phyloP scores from a whole-genome alignment of 495 filamentous ascomycete species.

The Aspergillus olivimuriae region DNA sequence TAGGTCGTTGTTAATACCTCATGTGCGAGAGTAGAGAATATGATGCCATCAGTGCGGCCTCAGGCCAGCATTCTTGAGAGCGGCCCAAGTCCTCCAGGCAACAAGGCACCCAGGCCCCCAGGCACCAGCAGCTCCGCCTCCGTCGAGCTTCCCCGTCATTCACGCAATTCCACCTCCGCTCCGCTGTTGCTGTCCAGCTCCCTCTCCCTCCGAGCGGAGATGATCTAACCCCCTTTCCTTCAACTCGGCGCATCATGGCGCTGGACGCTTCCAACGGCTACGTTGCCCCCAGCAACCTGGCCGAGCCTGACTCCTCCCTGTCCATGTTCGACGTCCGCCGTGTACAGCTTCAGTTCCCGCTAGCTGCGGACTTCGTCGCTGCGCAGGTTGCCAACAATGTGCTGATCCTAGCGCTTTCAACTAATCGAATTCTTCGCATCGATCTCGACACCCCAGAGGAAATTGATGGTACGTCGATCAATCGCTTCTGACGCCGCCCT shows the following conservation, averaged over 20 bases:
- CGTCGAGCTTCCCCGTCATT: slow-evolving; percentile 4
- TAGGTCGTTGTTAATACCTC: no score
- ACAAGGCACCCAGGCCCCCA: slow-evolving; percentile 11
- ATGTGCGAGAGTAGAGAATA: no score
- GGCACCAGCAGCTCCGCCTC: slow-evolving; percentile 11
- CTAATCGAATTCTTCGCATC: slow-evolving; percentile 83
- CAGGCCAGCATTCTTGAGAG: no score
- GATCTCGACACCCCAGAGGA: slow-evolving; percentile 90
- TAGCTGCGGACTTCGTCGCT: slow-evolving; percentile 90
- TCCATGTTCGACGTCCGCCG: slow-evolving; percentile 90
- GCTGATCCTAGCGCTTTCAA: slow-evolving; percentile 80
- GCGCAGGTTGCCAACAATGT: slow-evolving; percentile 98
- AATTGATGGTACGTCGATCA: slow-evolving; percentile 68
- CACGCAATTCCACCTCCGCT: slow-evolving; percentile 7
- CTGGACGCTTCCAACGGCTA: slow-evolving; percentile 48
- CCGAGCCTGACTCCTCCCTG: slow-evolving; percentile 56
- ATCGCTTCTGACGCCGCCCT: background rate
- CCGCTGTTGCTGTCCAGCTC: slow-evolving; percentile 3
- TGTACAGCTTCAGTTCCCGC: slow-evolving; percentile 84
- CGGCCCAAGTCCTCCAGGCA: no score
- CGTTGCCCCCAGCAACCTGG: slow-evolving; percentile 46
- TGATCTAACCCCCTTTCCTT: slow-evolving; percentile 24
- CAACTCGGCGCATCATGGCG: slow-evolving; percentile 44
- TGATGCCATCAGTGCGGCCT: no score
- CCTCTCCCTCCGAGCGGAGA: slow-evolving; percentile 14